Evolutionary conservation across 257 asterid genomes (phyloP).

Genomic region (Solanum neorickii): DNA sequence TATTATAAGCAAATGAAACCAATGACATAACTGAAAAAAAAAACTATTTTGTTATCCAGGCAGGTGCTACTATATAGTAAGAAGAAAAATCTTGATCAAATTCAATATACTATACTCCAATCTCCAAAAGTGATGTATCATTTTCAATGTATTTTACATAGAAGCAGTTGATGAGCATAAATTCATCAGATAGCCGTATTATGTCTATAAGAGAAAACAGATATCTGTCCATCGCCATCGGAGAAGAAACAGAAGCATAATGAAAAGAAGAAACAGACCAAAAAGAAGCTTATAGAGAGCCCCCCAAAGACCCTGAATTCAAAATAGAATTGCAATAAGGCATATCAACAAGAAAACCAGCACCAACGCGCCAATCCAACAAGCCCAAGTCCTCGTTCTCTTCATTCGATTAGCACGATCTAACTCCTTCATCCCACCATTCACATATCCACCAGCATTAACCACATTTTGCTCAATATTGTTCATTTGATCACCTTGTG

Average conservation of each 20-base stretch:
- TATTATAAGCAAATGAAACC: neutral
- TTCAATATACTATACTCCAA: neutral
- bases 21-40: neutral
- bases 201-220: neutral
- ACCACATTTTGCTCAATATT: constrained; percentile 64
- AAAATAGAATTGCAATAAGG: constrained; percentile 45
- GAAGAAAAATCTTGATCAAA: neutral
- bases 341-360: constrained; percentile 48
- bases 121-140: neutral
- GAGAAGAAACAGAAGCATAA: neutral
- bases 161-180: neutral
- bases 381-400: constrained; percentile 35
- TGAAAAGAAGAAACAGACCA: neutral
- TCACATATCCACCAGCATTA: constrained; percentile 32
- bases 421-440: constrained; percentile 42
- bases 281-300: neutral
- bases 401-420: constrained; percentile 46
- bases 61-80: too few species aligned
- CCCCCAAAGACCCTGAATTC: neutral
- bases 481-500: constrained; percentile 65
- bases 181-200: neutral
- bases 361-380: constrained; percentile 47
- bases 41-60: neutral
- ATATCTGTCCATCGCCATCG: neutral
- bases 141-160: neutral